Evolutionary conservation across 1,284 basidiomycete genomes (phyloP).

Genomic region (Ceratobasidium sp.): DNA sequence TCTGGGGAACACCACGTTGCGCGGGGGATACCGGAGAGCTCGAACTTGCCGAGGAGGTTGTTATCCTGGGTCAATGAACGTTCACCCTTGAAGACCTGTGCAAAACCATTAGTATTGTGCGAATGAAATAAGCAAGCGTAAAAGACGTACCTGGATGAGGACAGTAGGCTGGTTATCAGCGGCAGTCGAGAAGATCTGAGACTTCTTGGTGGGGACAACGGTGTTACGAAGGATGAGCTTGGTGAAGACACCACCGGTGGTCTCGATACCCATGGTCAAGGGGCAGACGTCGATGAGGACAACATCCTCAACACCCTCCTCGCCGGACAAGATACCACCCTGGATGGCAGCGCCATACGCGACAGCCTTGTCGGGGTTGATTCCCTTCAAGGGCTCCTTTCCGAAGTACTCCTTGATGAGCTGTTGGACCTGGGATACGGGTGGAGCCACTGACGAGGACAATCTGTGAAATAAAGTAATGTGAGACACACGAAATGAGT

Average conservation of each 20-base stretch:
- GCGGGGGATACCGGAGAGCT: slow-evolving; percentile 67
- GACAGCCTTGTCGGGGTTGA: slow-evolving; percentile 65
- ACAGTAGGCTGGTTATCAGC: slow-evolving; percentile 64
- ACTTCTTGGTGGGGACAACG: slow-evolving; percentile 70
- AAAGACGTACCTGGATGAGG: slow-evolving; percentile 62
- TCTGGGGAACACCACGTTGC: slow-evolving; percentile 62
- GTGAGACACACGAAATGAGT: no score
- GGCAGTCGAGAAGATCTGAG: slow-evolving; percentile 69
- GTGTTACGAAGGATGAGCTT: slow-evolving; percentile 69
- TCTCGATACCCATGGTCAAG: slow-evolving; percentile 67
- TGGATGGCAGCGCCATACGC: slow-evolving; percentile 71
- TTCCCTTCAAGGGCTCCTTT: slow-evolving; percentile 60
- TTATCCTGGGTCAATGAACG: slow-evolving; percentile 97
- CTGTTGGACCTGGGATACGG: slow-evolving; percentile 69
- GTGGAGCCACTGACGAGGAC: slow-evolving; percentile 69
- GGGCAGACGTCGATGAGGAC: slow-evolving; percentile 70
- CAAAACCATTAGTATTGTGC: slow-evolving; percentile 52
- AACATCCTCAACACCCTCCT: no score
- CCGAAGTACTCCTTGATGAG: slow-evolving; percentile 65
- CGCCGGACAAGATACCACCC: slow-evolving; percentile 64
- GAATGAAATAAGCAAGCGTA: slow-evolving; percentile 50
- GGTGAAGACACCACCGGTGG: slow-evolving; percentile 69
- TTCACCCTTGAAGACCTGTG: slow-evolving; percentile 89
- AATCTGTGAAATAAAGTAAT: slow-evolving; percentile 58
- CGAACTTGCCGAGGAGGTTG: slow-evolving; percentile 87